Conservation (phyloP, 163 green algal genomes). For the Picocystis sp. region DNA sequence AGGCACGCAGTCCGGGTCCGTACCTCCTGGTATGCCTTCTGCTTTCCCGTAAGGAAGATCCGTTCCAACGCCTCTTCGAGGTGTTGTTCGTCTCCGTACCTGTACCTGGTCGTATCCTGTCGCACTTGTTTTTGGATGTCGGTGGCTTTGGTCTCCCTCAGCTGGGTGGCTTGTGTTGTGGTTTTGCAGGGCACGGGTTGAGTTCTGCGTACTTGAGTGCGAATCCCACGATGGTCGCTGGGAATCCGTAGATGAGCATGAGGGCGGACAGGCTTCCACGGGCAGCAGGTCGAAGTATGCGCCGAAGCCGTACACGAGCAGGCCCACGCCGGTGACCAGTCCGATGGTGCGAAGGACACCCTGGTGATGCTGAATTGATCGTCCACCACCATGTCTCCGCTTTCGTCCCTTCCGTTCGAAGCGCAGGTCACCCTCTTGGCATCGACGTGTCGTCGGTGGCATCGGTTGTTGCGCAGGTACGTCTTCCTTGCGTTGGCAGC, state of each 20-base stretch:
- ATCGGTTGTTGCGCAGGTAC: no score
- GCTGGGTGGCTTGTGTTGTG: constrained; percentile 34
- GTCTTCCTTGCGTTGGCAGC: no score
- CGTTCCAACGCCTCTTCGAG: constrained; percentile 85
- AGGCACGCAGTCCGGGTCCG: constrained; percentile 45
- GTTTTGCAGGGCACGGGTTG: constrained; percentile 58
- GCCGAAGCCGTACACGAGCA: constrained; percentile 62
- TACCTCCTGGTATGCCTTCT: constrained; percentile 51
- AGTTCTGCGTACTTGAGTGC: constrained; percentile 85
- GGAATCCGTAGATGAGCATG: constrained; percentile 95
- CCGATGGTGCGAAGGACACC: constrained; percentile 72
- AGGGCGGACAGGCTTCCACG: constrained; percentile 60
- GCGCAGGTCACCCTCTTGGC: no score
- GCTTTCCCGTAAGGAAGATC: constrained; percentile 72
- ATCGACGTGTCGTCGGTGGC: no score
- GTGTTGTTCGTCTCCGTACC: constrained; percentile 97
- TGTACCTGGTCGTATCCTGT: constrained; percentile 41
- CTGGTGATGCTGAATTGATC: no score
- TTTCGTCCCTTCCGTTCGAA: no score
- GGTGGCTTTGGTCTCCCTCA: constrained; percentile 67
- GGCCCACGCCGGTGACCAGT: constrained; percentile 43
- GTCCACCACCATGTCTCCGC: no score
- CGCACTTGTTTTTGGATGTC: constrained; percentile 84
- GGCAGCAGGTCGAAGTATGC: constrained; percentile 87
- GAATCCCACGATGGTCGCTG: constrained; percentile 81